Conservation (phyloP, 2,329 filamentous ascomycete species). For the Beauveria pseudobassiana region DNA sequence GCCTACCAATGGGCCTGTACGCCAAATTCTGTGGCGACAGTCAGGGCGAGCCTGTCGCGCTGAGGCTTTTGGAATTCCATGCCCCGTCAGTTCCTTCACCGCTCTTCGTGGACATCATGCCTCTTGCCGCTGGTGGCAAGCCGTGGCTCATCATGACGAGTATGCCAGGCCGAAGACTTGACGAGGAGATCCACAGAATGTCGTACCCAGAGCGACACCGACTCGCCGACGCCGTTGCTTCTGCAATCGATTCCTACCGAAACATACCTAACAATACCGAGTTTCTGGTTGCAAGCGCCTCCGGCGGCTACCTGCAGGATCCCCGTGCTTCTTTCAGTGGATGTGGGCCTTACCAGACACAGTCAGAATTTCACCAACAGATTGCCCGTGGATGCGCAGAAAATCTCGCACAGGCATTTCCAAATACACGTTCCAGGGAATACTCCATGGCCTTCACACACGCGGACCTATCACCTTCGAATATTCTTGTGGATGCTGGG, state of each 20-base stretch:
- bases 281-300: conserved; percentile 25
- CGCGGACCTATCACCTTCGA: conserved; percentile 25
- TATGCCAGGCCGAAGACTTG: background rate
- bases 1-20: background rate
- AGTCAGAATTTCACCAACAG: conserved; percentile 24
- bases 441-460: conserved; percentile 27
- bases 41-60: background rate
- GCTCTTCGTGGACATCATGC: background rate
- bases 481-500: conserved; percentile 22
- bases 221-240: background rate
- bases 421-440: conserved; percentile 9
- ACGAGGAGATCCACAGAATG: conserved; percentile 16
- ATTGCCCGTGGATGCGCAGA: conserved; percentile 20
- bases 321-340: conserved; percentile 15
- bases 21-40: conserved; percentile 1
- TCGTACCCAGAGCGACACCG: background rate
- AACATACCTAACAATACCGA: conserved; percentile 16
- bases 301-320: conserved; percentile 21
- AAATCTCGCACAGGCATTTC: conserved; percentile 18
- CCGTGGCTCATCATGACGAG: conserved; percentile 1
- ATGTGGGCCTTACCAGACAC: conserved; percentile 23
- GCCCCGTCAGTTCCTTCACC: background rate
- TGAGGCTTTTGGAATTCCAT: background rate
- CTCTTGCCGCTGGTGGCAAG: background rate
- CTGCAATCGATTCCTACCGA: background rate